Conservation (phyloP, 2,329 filamentous ascomycete species). For the Trichoderma cornu-damae region DNA sequence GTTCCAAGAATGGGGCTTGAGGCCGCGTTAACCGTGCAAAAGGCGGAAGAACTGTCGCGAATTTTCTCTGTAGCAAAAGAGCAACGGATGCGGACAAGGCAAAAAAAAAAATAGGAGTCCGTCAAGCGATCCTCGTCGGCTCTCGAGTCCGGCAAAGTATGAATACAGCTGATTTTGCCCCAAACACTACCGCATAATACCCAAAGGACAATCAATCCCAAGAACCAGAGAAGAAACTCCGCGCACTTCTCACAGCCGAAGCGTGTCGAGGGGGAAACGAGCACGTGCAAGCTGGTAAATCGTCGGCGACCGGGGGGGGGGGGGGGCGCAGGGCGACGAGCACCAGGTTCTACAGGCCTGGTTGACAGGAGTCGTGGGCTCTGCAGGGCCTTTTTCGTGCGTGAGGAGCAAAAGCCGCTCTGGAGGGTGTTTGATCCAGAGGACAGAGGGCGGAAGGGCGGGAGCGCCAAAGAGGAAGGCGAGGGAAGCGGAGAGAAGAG, state of each 20-base stretch:
- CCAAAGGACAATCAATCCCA: conserved; percentile 15
- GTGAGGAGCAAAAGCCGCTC: conserved; percentile 12
- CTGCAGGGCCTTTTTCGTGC: conserved; percentile 1
- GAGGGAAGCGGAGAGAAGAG: conserved; percentile 25
- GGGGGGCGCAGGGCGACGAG: background rate
- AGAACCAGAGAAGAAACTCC: conserved; percentile 10
- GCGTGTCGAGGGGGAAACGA: conserved; percentile 1
- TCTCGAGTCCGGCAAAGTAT: conserved; percentile 11
- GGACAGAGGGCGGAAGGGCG: conserved; percentile 19
- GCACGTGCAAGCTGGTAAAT: conserved; percentile 12
- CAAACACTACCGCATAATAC: conserved; percentile 21
- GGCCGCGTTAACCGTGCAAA: background rate
- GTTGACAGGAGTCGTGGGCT: conserved; percentile 11
- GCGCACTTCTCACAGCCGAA: background rate
- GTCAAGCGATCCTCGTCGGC: conserved; percentile 12
- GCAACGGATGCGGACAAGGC: conserved; percentile 7
- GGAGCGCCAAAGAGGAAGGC: conserved; percentile 21
- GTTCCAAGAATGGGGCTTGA: background rate
- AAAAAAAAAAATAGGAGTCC: conserved; percentile 22
- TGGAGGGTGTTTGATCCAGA: conserved; percentile 19
- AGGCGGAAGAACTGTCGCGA: conserved; percentile 15
- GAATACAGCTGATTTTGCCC: conserved; percentile 18
- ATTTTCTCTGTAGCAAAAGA: conserved; percentile 5
- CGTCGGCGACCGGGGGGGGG: background rate
- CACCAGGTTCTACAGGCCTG: conserved; percentile 7